These are phyloP conservation scores for Rhodotorula sp. DNA, from an alignment of 1,284 basidiomycete species.

Conservation along the genomic window DNA sequence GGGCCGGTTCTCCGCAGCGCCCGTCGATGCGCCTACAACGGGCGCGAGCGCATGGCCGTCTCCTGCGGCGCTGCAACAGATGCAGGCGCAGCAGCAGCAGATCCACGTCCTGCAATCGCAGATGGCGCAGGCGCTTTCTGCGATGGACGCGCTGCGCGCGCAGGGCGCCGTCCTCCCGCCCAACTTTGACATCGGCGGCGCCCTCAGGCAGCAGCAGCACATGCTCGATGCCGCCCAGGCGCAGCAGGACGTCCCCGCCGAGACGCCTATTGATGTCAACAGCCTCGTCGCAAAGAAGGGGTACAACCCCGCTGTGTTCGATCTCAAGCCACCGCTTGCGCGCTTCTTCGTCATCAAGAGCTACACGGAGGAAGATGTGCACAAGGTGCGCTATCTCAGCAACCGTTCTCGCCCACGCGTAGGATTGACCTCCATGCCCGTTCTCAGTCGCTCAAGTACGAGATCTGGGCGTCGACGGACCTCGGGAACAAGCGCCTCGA, in stretches of 20 bases:
- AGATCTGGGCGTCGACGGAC: conserved; percentile 95
- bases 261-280: conserved; percentile 68
- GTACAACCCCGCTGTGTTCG: conserved; percentile 84
- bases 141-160: conserved; percentile 37
- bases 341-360: conserved; percentile 96
- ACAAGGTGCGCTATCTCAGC: conserved; percentile 59
- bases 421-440: conserved; percentile 50
- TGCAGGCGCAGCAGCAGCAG: conserved; percentile 39
- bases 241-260: conserved; percentile 10
- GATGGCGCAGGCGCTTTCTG: conserved; percentile 34
- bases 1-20: conserved; percentile 8
- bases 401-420: conserved; percentile 61
- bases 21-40: background rate
- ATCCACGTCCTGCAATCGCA: conserved; percentile 36
- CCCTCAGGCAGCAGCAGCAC: background rate
- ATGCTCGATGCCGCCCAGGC: background rate
- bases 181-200: conserved; percentile 7
- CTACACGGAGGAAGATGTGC: conserved; percentile 96
- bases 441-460: conserved; percentile 50
- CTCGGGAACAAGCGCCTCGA: conserved; percentile 93
- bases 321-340: conserved; percentile 75
- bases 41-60: background rate
- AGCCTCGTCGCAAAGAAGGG: conserved; percentile 81
- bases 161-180: conserved; percentile 21
- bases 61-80: conserved; percentile 9